Evolutionary conservation across 371 early-diverging fungal species (phyloP), one percentile per base, ranked within the genome.

Genomic region (Conidiobolus incongruus): DNA sequence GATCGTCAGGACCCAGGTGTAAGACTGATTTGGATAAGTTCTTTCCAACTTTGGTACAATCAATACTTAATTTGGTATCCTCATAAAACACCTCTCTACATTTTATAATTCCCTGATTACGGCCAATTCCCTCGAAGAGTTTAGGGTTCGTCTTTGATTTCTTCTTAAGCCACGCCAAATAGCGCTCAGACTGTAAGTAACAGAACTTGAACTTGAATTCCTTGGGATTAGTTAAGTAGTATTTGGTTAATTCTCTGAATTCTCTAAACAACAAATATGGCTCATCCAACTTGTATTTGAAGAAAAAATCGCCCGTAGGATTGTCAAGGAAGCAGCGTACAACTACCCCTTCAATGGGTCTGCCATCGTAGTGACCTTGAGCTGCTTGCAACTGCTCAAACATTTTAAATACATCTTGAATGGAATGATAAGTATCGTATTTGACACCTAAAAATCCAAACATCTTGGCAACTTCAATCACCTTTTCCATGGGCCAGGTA

Each of bases 231-330:
- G 23, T 47, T 47, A 45, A 73, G 12, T 42, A 74, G 16, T 26
- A 55, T 44, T 53, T 75, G 6, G 95, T 91, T 6, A 84, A 52
- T 52, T 92, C 93, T n/a, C 95, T 67, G 75, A 88, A 94, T 49
- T 94, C 95, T 41, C 95, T 70, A 58, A 76, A 94, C 66, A 86
- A 70, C 22, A 91, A 53, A 47, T 94, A 94, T 1, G 87, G 87
- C 40, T 81, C 75, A 35, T 89, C 86, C 50, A 77, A 90, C 54
- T 92, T 94, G 59, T 87, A 66, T 61, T 94, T 94, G 63, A 84
- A 90, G 54, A 92, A 77, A 40, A 70, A 72, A 31, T 56, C 63
- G 3, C 43, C 45, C 28, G 52, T 55, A 4, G 38, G 19, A 2
- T 47, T 38, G 23, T 52, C 55, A 30, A 54, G 21, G 19, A 43